Conservation (phyloP, 2,329 filamentous ascomycete genomes). For the Trichophyton simii region DNA sequence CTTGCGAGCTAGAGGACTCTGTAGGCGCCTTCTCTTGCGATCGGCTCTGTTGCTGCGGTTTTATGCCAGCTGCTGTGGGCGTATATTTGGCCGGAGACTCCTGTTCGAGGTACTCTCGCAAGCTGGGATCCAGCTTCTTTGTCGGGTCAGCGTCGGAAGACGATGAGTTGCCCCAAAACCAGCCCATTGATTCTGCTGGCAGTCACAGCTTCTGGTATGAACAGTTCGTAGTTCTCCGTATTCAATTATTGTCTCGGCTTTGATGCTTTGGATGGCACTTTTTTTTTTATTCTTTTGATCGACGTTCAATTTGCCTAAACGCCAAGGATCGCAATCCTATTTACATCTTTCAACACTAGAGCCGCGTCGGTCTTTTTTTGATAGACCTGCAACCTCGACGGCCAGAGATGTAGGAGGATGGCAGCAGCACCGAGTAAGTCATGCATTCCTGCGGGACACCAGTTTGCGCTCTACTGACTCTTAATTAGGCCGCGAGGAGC, state of each 20-base stretch:
- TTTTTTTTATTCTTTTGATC: not conserved
- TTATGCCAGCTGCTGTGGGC: constrained; percentile 20
- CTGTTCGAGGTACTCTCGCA: constrained; percentile 72
- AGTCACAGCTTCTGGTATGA: not conserved
- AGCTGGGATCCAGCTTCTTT: constrained; percentile 64
- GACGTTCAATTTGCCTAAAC: not conserved
- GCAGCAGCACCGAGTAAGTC: constrained; percentile 29
- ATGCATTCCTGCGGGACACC: not conserved
- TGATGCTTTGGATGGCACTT: not conserved
- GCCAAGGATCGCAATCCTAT: not conserved
- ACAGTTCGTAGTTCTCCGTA: not conserved
- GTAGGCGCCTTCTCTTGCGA: constrained; percentile 10
- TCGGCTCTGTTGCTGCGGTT: constrained; percentile 14
- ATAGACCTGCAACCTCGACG: not conserved
- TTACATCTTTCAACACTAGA: not conserved
- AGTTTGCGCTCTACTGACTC: not conserved
- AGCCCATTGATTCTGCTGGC: constrained; percentile 42
- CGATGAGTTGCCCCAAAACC: constrained; percentile 47
- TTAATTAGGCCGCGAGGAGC: constrained; percentile 39
- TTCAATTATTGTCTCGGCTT: not conserved
- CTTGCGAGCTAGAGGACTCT: not conserved
- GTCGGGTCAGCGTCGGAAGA: constrained; percentile 44
- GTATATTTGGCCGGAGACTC: constrained; percentile 64
- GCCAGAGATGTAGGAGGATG: constrained; percentile 4
- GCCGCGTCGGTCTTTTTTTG: not conserved